Conservation (phyloP, 2,329 filamentous ascomycete species). For the Dactylonectria macrodidyma region DNA sequence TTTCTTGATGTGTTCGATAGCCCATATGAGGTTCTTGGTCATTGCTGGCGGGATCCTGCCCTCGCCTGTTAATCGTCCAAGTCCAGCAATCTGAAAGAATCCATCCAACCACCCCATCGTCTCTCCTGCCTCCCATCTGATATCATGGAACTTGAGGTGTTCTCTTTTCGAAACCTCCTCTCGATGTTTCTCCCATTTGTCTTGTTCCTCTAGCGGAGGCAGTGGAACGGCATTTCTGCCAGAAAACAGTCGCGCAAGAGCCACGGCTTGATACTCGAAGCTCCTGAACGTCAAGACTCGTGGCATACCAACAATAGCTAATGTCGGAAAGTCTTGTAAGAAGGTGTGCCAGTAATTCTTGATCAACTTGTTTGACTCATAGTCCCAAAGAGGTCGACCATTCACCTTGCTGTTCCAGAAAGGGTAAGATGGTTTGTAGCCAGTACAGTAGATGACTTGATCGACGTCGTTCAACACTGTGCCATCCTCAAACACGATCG, state of each 20-base stretch:
- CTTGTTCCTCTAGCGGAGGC: conserved; percentile 57
- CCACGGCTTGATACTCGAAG: conserved; percentile 71
- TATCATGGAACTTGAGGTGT: conserved; percentile 65
- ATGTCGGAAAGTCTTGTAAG: conserved; percentile 60
- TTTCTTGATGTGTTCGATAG: conserved; percentile 63
- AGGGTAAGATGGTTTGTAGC: conserved; percentile 60
- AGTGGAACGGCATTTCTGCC: conserved; percentile 56
- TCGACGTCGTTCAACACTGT: conserved; percentile 55
- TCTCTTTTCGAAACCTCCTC: conserved; percentile 48
- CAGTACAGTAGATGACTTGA: conserved; percentile 59
- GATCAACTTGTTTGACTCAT: conserved; percentile 59
- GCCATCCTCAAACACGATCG: conserved; percentile 60
- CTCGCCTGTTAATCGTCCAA: conserved; percentile 62
- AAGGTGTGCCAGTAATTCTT: conserved; percentile 69
- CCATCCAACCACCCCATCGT: conserved; percentile 62
- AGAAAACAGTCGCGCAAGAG: conserved; percentile 65
- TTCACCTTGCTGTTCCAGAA: conserved; percentile 65
- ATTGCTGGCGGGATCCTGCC: conserved; percentile 63
- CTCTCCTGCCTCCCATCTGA: conserved; percentile 67
- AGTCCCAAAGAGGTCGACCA: conserved; percentile 66
- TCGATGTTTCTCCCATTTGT: conserved; percentile 63
- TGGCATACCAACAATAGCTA: conserved; percentile 68
- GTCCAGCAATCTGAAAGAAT: conserved; percentile 64
- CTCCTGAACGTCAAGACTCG: conserved; percentile 66
- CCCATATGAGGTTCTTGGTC: conserved; percentile 61